phyloP scores from a whole-genome alignment of 2,329 filamentous ascomycete species.

The Acrocalymma vagum region DNA sequence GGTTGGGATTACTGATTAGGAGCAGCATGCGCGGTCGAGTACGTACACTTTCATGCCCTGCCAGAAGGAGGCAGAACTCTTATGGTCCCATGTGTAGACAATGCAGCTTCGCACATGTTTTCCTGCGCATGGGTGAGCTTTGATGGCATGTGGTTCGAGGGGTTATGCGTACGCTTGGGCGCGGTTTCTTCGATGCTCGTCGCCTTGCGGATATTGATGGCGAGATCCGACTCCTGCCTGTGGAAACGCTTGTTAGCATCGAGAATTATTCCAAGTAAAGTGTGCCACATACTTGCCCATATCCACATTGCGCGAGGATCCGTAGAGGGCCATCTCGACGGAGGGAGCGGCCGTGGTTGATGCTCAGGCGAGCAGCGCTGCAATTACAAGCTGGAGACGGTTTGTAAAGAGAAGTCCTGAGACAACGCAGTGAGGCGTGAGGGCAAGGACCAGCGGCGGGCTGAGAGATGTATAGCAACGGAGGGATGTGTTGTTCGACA shows the following conservation, averaged over 20 bases:
- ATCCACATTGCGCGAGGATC: conserved; percentile 63
- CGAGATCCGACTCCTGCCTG: conserved; percentile 70
- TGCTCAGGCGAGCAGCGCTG: conserved; percentile 15
- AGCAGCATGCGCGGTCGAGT: too few species aligned
- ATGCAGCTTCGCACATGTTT: conserved; percentile 99
- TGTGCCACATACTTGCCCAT: conserved; percentile 65
- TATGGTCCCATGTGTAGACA: conserved; percentile 99
- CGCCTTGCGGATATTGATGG: conserved; percentile 73
- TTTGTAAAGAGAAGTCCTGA: too few species aligned
- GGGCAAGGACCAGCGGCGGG: conserved; percentile 14
- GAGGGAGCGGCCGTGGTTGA: conserved; percentile 27
- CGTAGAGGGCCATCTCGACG: conserved; percentile 48
- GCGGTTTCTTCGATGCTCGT: conserved; percentile 73
- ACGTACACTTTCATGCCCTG: conserved; percentile 95
- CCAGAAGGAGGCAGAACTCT: conserved; percentile 95
- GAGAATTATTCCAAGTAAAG: conserved; percentile 1
- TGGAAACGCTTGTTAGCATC: conserved; percentile 6
- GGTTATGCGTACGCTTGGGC: conserved; percentile 65
- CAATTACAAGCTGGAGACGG: conserved; percentile 7
- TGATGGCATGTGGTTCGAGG: conserved; percentile 9
- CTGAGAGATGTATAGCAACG: conserved; percentile 14
- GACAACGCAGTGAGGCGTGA: conserved; percentile 21
- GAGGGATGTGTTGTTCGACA: conserved; percentile 16
- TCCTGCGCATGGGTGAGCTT: conserved; percentile 54
- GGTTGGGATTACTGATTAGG: neutral